Conservation (phyloP, 352 stramenopile genomes). For the Pythium dissimile region DNA sequence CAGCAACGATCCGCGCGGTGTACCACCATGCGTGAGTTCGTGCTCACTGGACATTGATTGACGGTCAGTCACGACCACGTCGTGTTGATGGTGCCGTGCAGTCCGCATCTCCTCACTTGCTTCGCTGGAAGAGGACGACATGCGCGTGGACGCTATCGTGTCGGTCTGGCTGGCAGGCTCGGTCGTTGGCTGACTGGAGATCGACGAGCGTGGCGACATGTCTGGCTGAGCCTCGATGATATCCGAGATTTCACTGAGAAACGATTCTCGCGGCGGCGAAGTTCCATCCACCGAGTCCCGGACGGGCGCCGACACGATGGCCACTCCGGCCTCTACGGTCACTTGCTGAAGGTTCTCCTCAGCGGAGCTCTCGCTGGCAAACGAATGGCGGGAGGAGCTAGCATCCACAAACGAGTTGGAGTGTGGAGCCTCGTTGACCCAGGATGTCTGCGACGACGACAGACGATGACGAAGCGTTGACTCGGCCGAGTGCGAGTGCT, state of each 20-base stretch:
- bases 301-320: not conserved
- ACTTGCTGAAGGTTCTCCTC: not conserved
- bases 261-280: not conserved
- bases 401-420: slow-evolving; percentile 13
- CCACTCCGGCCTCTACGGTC: not conserved
- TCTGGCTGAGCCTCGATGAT: slow-evolving; percentile 3
- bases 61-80: not conserved
- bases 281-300: slow-evolving; percentile 1
- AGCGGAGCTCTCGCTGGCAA: slow-evolving; percentile 16
- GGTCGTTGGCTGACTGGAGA: not conserved
- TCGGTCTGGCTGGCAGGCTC: slow-evolving; percentile 6
- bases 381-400: slow-evolving; percentile 12
- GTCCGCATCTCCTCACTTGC: not conserved
- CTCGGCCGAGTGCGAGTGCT: not conserved
- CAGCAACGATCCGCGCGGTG: not conserved
- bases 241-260: slow-evolving; percentile 11
- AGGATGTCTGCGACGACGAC: slow-evolving; percentile 5
- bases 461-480: not conserved
- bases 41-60: not conserved
- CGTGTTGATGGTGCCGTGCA: not conserved
- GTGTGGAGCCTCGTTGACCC: slow-evolving; percentile 8
- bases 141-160: slow-evolving; percentile 4
- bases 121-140: slow-evolving; percentile 9
- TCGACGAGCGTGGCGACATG: slow-evolving; percentile 2
- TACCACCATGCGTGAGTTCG: too few relatives aligned